Evolutionary conservation across 2,329 filamentous ascomycete genomes (phyloP).

Genomic region (Cordyceps farinosa): DNA sequence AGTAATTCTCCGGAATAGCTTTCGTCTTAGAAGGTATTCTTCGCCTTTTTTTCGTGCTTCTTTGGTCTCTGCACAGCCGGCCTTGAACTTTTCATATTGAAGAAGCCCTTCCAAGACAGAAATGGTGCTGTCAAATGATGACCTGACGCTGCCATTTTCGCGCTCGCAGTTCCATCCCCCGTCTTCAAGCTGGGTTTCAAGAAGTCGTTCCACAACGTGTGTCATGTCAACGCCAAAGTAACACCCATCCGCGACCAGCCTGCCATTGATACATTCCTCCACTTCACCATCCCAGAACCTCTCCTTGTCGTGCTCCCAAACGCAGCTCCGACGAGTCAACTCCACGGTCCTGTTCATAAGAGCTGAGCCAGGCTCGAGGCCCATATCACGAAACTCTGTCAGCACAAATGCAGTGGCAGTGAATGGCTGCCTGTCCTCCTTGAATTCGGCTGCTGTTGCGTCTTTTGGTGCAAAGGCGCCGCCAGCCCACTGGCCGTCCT

Average conservation of each 20-base stretch:
- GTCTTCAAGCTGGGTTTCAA: conserved; percentile 16
- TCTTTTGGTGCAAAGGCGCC: conserved; percentile 10
- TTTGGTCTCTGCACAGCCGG: not conserved
- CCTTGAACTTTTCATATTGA: conserved; percentile 17
- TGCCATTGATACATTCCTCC: conserved; percentile 21
- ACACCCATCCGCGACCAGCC: conserved; percentile 15
- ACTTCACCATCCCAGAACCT: conserved; percentile 21
- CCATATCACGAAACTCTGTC: not conserved
- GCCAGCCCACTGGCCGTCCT: conserved; percentile 15
- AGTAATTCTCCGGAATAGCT: conserved; percentile 13
- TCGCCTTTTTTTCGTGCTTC: conserved; percentile 17
- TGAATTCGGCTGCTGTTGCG: conserved; percentile 4
- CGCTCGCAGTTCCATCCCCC: conserved; percentile 21
- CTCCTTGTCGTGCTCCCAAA: conserved; percentile 20
- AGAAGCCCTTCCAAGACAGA: conserved; percentile 18
- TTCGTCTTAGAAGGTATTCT: conserved; percentile 19
- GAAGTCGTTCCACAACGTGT: conserved; percentile 15
- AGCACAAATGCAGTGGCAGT: conserved; percentile 1
- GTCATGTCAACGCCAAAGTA: conserved; percentile 21
- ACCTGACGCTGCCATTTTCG: conserved; percentile 14
- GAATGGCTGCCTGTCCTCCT: conserved; percentile 9
- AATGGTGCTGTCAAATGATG: conserved; percentile 20
- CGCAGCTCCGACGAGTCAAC: conserved; percentile 14
- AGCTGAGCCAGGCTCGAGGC: not conserved
- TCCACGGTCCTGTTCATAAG: conserved; percentile 10